Evolutionary conservation across 768 basidiomycete genomes (phyloP), one percentile per base, ranked within the genome.

Genomic region (Tricholoma terreum): DNA sequence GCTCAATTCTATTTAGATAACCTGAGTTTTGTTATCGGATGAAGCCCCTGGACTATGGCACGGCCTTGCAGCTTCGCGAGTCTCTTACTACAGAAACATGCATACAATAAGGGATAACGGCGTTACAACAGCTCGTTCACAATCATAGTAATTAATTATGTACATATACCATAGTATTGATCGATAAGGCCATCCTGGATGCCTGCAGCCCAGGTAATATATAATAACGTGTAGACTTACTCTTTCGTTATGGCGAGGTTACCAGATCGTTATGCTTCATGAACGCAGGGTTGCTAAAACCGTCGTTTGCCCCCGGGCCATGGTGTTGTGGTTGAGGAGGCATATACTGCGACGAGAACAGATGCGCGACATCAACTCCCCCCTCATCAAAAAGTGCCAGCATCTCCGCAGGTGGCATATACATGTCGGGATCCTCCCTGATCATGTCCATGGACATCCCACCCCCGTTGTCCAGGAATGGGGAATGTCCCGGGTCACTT

Each of bases 361-460:
- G 54, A 7, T 67, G 68, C 48, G 68, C 67, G 27, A 72, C 71
- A 53, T 75, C 78, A 68, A 81, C 73, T 6, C 69, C 63, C 4
- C 79, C 77, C 43, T 80, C 84, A 61, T 77, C 77, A 57, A 87
- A 83, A 66, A 88, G 73, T 59, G 79, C 77, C 76, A 87, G 78
- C 74, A 87, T 80, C 58, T 87, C 85, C 48, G 77, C 73, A 36
- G 80, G 76, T 6, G 79, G 77, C 79, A 87, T 79, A 63, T 83
- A 84, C 71, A 83, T 69, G 42, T 77, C 72, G 31, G 80, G 62
- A 57, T 84, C 82, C 50, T 74, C 75, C 61, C 71, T 64, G 46
- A 74, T 71, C 72, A 83, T 76, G 36, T 82, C 81, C 75, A 82
- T 74, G 22, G 70, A 66, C 55, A 55, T 55, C 15, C 55, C 55